Base-by-base conservation (phyloP, 176 grass and related monocot genomes). In the Eragrostis nindensis region DNA sequence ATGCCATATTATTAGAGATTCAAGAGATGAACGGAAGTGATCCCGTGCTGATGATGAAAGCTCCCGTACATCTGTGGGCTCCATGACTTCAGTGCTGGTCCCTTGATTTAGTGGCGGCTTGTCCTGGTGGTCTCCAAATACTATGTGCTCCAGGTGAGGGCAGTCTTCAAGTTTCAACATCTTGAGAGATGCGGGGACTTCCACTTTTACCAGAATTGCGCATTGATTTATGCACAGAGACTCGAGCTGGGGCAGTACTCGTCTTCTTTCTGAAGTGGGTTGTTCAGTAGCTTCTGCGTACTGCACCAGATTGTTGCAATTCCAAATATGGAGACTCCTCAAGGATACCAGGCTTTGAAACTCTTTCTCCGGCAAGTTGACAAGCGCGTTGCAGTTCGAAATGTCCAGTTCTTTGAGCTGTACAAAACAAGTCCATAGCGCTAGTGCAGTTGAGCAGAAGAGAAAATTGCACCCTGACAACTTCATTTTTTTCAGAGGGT, bases 1-100 rank as follows among this genome's bases (percentile, higher is more conserved):
- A 0, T 0, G 0, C 0, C 0, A 0, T 41, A 79, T 22, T 0
- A 0, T 0, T 38, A 78, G 11, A 22, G 0, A 15, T 11, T 78
- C 11, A 6, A 78, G 27, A 38, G 3, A 46, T 10, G 44, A 10
- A 46, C 8, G 44, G 44, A 46, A 46, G 4, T 46, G 44, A 46
- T 46, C 44, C 44, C 44, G 8, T 5, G 44, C 44, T 11, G 44
- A 46, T n/a, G n/a, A n/a, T n/a, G n/a, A n/a, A n/a, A n/a, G n/a
- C n/a, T n/a, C n/a, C n/a, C n/a, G n/a, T n/a, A n/a, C n/a, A n/a
- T n/a, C n/a, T n/a, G n/a, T n/a, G n/a, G n/a, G n/a, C n/a, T n/a
- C n/a, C n/a, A n/a, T n/a, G n/a, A n/a, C n/a, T n/a, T n/a, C n/a
- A n/a, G n/a, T n/a, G n/a, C n/a, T n/a, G n/a, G n/a, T n/a, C n/a